Evolutionary conservation across 1,284 basidiomycete genomes (phyloP), one percentile per base, ranked within the genome.

Genomic region (Crepidotus sp.): DNA sequence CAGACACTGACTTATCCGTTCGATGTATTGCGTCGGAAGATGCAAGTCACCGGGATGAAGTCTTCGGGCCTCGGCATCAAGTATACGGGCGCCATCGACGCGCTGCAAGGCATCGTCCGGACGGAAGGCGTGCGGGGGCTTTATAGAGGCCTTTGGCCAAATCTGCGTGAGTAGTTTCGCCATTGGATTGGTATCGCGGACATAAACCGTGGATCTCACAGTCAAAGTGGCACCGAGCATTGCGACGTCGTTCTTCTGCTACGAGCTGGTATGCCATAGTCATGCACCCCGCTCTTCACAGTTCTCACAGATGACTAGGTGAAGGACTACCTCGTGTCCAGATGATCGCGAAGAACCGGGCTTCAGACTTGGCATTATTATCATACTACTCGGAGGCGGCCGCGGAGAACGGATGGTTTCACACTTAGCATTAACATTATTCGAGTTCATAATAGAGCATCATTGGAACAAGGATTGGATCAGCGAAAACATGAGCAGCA

Each of bases 1-100:
- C 90, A 98, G 62, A 91, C 92, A 26, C 65, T 97, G 55, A 98
- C 95, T 6, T 97, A 96, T 60, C 95, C 95, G 0, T 87, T 97
- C 57, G 95, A 98, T 61, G 91, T 98, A 1, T 65, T 98, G 42
- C 73, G 95, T 32, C 73, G 95, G 39, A 92, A 96, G 66, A 93
- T 98, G 85, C 95, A 98, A 62, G 89, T 95, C 45, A 80, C 83
- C 1, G 95, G 94, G 1, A 84, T 97, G 82, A 65, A 73, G 50
- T 69, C 71, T 31, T 71, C 74, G 45, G 66, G 74, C 48, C 57
- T 82, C 47, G 73, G 76, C 32, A 65, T 77, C 51, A 76, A 77
- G 57, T 92, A 92, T 63, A 79, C 66, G 37, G 88, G 90, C 19
- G 90, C 84, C 13, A 58, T 88, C 46, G 83, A 92, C 57, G 87